Base-by-base conservation (phyloP, 1,284 basidiomycete genomes). In the Trichosporon sp. region DNA sequence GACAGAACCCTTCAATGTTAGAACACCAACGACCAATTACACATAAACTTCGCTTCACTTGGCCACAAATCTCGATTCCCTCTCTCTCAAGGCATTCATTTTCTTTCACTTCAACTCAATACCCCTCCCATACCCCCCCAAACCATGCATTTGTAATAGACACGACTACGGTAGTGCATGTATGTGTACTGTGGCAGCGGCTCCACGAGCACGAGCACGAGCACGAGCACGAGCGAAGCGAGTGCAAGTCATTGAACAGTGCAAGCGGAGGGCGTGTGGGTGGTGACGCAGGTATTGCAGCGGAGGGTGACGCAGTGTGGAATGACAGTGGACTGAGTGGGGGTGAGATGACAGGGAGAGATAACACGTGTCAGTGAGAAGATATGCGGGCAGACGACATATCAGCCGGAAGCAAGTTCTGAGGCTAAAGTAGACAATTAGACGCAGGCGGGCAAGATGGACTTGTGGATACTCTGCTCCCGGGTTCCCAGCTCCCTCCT, bases 91-190 rank as follows among this genome's bases (percentile, higher is more conserved):
- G 31, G 26, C 56, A 61, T 61, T 61, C 56, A 61, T 61, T 61
- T 61, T 61, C 56, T 66, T 32, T 32, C 19, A 46, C n/a, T 38
- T 19, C 19, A 63, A 46, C n/a, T 21, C 40, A 26, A 63, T 63
- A 63, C 59, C 59, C 59, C 5, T 10, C 59, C 56, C 38, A 61
- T 59, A 19, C 59, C 51, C 51, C 5, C 5, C 48, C 21, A 19
- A 54, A 66, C 32, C 65, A 66, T 65, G 61, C 66, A 64, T 71
- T 59, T 54, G 32, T 72, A 48, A 48, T 46, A 65, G 43, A 46
- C 46, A 54, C 64, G 54, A 66, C 11, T n/a, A 31, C 26, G n/a
- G 26, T 71, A 76, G 66, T 75, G 73, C 40, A 67, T 74, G 14
- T 69, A 66, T 66, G 59, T 37, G 59, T 63, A 63, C 59, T 26